Base-by-base conservation (phyloP, 164 flowering plant species). In the Chimonanthus praecox region DNA sequence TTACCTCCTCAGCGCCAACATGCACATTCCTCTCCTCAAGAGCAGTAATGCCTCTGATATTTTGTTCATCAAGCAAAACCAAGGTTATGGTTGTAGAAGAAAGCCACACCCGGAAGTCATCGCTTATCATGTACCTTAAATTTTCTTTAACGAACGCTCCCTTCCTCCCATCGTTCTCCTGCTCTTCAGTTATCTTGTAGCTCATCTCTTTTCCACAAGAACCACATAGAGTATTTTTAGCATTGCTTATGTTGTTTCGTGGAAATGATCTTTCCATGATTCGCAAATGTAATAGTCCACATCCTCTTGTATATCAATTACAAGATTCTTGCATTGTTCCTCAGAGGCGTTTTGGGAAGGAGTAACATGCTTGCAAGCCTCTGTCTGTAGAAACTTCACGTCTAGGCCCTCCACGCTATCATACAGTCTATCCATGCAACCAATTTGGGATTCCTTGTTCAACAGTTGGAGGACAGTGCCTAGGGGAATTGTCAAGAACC, bases 381-480 rank as follows among this genome's bases (percentile, higher is more conserved):
- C 5, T 5, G 70, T 58, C n/a, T 58, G 33, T 0, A 76, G 5
- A 45, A n/a, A 11, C 43, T 15, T 4, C 4, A 0, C 7, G 20
- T 76, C 71, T 4, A 76, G 71, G 47, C 47, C 47, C 60, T 67
- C 71, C 46, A 76, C 58, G 44, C 60, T 67, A 11, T 76, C 20
- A 64, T 71, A 58, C 33, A 76, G 46, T 1, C 4, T 16, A 15
- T 61, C 68, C 74, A 76, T 21, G 74, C 60, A 66, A 5, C 71
- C 78, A 3, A 58, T 5, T 8, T 46, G 16, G 3, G 74, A 54
- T 33, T 71, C 9, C 7, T 58, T 47, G 13, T 44, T 44, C 11
- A 9, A 4, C 6, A 70, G 45, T 64, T 43, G 44, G 58, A 66
- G 11, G 9, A 58, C 49, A 20, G 67, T 7, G 15, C 67, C 66